A percentile compares a stretch with the other conserved stretches of the same genome.
phyloP scores from a whole-genome alignment of 805 yeast genomes.

The Pichia cephalocereana region DNA sequence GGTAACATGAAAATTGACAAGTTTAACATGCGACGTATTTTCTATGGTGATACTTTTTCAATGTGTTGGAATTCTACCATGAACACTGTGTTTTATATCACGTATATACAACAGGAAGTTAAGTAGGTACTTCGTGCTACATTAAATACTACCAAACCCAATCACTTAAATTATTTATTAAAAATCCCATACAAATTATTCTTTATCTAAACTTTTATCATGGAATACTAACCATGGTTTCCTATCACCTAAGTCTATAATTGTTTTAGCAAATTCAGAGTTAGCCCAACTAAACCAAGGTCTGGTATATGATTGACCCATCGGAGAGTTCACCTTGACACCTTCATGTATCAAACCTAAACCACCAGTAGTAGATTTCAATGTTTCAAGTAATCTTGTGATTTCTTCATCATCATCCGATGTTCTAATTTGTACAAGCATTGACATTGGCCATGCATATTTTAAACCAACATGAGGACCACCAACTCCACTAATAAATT shows the following conservation, averaged over 20 bases:
- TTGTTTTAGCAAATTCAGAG: slow-evolving; percentile 82
- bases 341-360: slow-evolving; percentile 83
- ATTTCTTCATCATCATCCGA: slow-evolving; percentile 67
- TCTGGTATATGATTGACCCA: slow-evolving; percentile 47
- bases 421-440: slow-evolving; percentile 68
- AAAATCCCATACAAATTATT: no score
- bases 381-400: slow-evolving; percentile 32
- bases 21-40: no score
- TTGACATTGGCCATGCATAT: slow-evolving; percentile 88
- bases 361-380: slow-evolving; percentile 57
- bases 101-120: no score
- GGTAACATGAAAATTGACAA: no score
- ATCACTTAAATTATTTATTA: no score
- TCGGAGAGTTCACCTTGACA: slow-evolving; percentile 52
- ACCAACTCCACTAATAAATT: slow-evolving; percentile 65
- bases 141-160: no score
- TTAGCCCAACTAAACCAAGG: slow-evolving; percentile 96
- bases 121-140: no score
- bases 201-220: background rate
- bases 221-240: slow-evolving; percentile 50
- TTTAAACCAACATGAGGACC: slow-evolving; percentile 83
- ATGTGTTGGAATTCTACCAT: no score
- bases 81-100: no score
- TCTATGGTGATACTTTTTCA: no score
- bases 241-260: slow-evolving; percentile 61